phyloP scores from a whole-genome alignment of 2,329 filamentous ascomycete genomes.

The Amphichorda felina region DNA sequence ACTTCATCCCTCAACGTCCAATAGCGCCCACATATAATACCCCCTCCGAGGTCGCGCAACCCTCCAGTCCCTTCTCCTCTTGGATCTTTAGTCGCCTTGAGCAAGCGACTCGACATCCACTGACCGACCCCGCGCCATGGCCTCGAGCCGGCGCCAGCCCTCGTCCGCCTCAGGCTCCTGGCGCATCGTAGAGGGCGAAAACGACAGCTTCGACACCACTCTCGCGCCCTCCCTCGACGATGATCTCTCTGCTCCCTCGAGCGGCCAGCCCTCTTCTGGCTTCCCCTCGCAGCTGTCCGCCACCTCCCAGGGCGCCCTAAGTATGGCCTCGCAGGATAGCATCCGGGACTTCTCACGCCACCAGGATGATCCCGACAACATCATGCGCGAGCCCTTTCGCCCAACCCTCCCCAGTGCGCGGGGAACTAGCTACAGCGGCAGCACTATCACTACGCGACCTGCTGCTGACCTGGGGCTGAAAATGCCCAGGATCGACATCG shows the following conservation, averaged over 20 bases:
- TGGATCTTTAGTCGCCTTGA: background rate
- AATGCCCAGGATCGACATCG: slow-evolving; percentile 36
- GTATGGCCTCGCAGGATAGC: slow-evolving; percentile 40
- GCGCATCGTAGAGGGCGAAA: slow-evolving; percentile 49
- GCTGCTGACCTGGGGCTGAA: slow-evolving; percentile 37
- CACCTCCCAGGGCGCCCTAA: slow-evolving; percentile 24
- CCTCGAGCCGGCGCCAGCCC: slow-evolving; percentile 1
- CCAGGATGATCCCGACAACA: slow-evolving; percentile 43
- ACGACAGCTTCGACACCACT: slow-evolving; percentile 48
- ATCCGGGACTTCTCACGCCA: slow-evolving; percentile 39
- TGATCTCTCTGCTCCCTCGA: slow-evolving; percentile 22
- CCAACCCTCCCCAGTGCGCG: slow-evolving; percentile 30
- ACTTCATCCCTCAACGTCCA: background rate
- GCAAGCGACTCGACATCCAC: background rate
- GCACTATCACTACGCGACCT: slow-evolving; percentile 10
- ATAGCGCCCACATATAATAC: background rate
- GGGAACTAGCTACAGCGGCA: slow-evolving; percentile 7
- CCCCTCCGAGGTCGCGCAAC: background rate
- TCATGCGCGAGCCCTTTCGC: slow-evolving; percentile 41
- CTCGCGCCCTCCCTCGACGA: slow-evolving; percentile 33
- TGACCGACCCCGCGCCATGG: slow-evolving; percentile 1
- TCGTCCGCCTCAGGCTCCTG: slow-evolving; percentile 39
- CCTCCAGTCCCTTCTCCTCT: background rate
- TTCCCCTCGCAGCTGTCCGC: slow-evolving; percentile 32
- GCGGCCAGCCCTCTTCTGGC: slow-evolving; percentile 19